phyloP scores from a whole-genome alignment of 129 eudicot genomes.

The Helianthus tuberosus region DNA sequence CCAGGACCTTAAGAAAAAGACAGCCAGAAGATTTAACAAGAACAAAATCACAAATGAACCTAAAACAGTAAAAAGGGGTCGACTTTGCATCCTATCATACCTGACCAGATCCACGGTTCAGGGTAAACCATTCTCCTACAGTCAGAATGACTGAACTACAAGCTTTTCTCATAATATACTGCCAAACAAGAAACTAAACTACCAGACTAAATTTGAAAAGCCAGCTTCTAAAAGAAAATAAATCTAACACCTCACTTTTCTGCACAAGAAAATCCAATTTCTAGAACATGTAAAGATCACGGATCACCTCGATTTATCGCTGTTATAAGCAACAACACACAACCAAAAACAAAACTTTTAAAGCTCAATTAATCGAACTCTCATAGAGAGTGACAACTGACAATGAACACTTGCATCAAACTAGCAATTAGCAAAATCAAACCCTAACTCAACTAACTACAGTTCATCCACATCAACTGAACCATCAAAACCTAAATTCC shows the following conservation, averaged over 20 bases:
- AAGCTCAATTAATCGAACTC: not conserved
- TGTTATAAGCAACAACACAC: not conserved
- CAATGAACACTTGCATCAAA: not conserved
- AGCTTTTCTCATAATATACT: conserved; percentile 15
- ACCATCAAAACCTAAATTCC: conserved; percentile 3
- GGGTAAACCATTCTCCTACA: not conserved
- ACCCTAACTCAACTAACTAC: conserved; percentile 2
- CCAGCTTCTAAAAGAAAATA: conserved; percentile 3
- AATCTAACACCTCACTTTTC: conserved; percentile 7
- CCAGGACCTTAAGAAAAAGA: not conserved
- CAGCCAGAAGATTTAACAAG: not conserved
- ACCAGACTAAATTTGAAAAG: not conserved
- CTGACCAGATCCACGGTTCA: conserved; percentile 6
- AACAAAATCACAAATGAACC: not conserved
- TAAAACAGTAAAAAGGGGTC: not conserved
- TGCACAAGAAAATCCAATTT: not conserved
- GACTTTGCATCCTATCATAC: conserved; percentile 25
- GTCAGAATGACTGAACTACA: conserved; percentile 13
- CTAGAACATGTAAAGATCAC: not conserved
- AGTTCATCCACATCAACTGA: not conserved
- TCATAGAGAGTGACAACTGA: not conserved
- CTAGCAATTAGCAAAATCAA: not conserved
- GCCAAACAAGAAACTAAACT: conserved; percentile 11
- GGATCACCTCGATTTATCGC: not conserved
- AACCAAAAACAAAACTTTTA: not conserved